Evolutionary conservation across 768 basidiomycete species (phyloP), one percentile per base, ranked within the genome.

Genomic region (Lactarius hatsudake): DNA sequence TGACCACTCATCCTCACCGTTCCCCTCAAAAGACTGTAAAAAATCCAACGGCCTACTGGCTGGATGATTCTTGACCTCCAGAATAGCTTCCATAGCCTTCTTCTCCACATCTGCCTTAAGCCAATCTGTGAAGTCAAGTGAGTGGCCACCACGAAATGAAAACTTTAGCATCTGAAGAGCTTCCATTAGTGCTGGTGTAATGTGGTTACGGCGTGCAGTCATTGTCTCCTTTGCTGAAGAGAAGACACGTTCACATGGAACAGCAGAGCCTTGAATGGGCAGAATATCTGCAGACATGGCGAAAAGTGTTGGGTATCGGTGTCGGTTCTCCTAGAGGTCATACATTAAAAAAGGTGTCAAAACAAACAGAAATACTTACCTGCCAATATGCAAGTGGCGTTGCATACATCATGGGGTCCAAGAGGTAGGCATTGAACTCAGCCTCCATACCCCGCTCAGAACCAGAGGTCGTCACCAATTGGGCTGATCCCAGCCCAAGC

Each of bases 171-270:
- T 30, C 28, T 30, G 28, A 30, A 30, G 28, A 30, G 28, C 3
- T 30, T 30, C 28, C 28, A 30, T 63, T 2, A 63, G 42, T 20
- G 42, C n/a, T 9, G 48, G n/a, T 7, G 32, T 13, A 4, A 45
- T 28, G 1, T 23, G 54, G 45, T 32, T 34, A 12, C 15, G 42
- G 4, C n/a, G 12, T 17, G 40, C 28, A 13, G 62, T 2, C 40
- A 34, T 45, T 2, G 62, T 63, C 20, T 56, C 62, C 10, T 57
- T 57, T 32, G 55, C 62, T n/a, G 55, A 56, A 2, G 62, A 57
- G n/a, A 63, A 63, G 2, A 63, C 34, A 23, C 13, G 8, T 15
- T 63, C 62, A 18, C 62, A 63, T 23, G 62, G 62, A 8, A 63
- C 62, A 1, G 55, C 55, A 17, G 62, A 63, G 7, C 20, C 62